phyloP scores from a whole-genome alignment of 2,329 filamentous ascomycete species.

The Sporothrix luriei region DNA sequence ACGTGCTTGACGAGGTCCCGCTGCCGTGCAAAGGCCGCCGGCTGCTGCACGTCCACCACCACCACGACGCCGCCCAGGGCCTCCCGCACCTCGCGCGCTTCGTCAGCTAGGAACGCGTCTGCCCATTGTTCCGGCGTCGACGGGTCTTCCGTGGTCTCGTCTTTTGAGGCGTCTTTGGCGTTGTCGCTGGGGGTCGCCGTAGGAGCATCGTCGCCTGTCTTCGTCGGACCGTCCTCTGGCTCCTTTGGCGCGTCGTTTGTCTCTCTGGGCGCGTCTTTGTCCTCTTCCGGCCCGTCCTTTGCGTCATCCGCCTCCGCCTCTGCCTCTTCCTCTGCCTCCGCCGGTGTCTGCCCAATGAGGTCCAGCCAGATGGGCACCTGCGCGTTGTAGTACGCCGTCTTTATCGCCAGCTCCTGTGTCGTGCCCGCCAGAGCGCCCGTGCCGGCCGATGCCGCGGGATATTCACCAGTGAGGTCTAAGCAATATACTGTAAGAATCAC shows the following conservation, averaged over 20 bases:
- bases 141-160: background rate
- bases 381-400: constrained; percentile 64
- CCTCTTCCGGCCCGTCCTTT: background rate
- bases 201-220: no score
- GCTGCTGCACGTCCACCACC: constrained; percentile 49
- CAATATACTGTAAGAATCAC: background rate
- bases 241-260: background rate
- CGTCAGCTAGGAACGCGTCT: constrained; percentile 59
- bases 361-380: constrained; percentile 69
- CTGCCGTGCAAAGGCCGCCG: background rate
- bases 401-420: constrained; percentile 58
- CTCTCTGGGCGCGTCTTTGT: background rate
- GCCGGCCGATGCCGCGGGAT: constrained; percentile 33
- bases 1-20: constrained; percentile 53
- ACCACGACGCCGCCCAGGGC: constrained; percentile 64
- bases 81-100: constrained; percentile 64
- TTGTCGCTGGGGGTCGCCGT: background rate
- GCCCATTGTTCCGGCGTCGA: constrained; percentile 55
- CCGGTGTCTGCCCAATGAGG: constrained; percentile 38
- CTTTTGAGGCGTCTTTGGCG: background rate
- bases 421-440: constrained; percentile 55
- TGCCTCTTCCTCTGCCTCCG: background rate
- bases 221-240: background rate
- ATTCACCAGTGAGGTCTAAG: constrained; percentile 54
- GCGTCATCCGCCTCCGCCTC: background rate